Evolutionary conservation across 345 rosid genomes (phyloP).

Genomic region (Chamaenerion angustifolium): DNA sequence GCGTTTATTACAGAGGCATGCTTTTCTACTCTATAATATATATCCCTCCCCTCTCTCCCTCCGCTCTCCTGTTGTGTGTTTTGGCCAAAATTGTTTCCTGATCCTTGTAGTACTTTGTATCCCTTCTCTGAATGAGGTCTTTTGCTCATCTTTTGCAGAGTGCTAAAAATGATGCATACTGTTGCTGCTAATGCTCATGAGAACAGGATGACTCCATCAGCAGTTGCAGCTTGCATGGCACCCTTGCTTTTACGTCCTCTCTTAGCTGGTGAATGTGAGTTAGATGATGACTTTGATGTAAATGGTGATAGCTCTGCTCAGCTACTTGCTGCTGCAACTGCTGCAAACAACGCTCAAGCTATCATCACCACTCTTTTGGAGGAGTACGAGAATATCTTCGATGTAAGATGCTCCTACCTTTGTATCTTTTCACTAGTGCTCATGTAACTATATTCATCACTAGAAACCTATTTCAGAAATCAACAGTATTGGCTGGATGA

Average conservation of each 20-base stretch:
- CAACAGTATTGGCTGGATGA: too few relatives aligned
- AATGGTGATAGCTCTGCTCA: slow-evolving; percentile 89
- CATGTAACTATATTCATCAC: too few relatives aligned
- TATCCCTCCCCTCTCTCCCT: neutral
- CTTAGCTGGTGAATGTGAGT: slow-evolving; percentile 92
- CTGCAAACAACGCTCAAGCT: slow-evolving; percentile 94
- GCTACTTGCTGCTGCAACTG: slow-evolving; percentile 99
- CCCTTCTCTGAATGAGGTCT: slow-evolving; percentile 2
- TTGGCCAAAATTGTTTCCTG: too few relatives aligned
- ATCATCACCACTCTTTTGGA: slow-evolving; percentile 78
- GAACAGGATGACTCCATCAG: slow-evolving; percentile 92
- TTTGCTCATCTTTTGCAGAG: slow-evolving; percentile 34
- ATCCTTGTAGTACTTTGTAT: too few relatives aligned
- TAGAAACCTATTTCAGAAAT: too few relatives aligned
- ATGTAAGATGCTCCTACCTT: slow-evolving; percentile 41
- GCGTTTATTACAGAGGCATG: slow-evolving; percentile 78
- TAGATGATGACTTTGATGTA: slow-evolving; percentile 75
- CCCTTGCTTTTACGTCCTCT: slow-evolving; percentile 90
- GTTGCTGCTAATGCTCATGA: slow-evolving; percentile 71
- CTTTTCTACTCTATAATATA: neutral
- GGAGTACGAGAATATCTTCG: slow-evolving; percentile 77
- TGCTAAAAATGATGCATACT: slow-evolving; percentile 88
- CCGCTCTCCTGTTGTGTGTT: too few relatives aligned
- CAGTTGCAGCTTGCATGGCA: slow-evolving; percentile 99
- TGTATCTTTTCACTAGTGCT: neutral